Base-by-base conservation (phyloP, 2,329 filamentous ascomycete species). In the Nemania sp. region DNA sequence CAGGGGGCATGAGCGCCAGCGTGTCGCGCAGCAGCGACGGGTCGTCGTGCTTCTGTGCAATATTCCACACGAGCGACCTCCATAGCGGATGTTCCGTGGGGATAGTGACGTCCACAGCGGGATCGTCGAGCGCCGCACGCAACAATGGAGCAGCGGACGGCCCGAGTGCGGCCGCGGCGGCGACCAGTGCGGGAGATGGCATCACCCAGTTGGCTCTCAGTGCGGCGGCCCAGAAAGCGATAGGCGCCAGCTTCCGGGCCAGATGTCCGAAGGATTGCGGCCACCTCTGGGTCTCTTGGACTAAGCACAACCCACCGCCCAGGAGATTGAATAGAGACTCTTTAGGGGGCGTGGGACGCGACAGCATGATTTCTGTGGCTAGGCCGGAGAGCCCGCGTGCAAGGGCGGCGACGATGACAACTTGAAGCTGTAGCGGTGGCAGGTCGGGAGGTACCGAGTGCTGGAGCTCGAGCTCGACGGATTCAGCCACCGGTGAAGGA, bases 371-470 rank as follows among this genome's bases (percentile, higher is more conserved):
- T 5, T 62, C 59, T 13, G 32, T 9, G 9, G 59, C 59, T 10
- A 62, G 34, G 54, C 17, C 25, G 29, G 54, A 45, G 6, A 62
- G 3, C 32, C 21, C 59, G 34, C n/a, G 59, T 5, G 37, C 15
- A 62, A 62, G 54, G 12, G 59, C 54, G 20, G 59, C 59, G 18
- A 58, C 6, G 25, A 62, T 32, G 9, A 46, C 54, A 15, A 58
- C 21, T 37, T 62, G 59, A n/a, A 57, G 54, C 0, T 57, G 54
- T n/a, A 62, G 45, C n/a, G 54, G 12, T 37, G 59, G 54, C 5
- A 61, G 29, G 12, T 20, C 42, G 42, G 3, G 42, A 42, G 13
- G 35, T 7, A 42, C 47, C 11, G 20, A 35, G n/a, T n/a, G n/a
- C 34, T 35, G 34, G 25, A 46, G n/a, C n/a, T n/a, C n/a, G n/a